Evolutionary conservation across 2,329 filamentous ascomycete genomes (phyloP), one percentile per base, ranked within the genome.

Genomic region (Fusarium nodosum): DNA sequence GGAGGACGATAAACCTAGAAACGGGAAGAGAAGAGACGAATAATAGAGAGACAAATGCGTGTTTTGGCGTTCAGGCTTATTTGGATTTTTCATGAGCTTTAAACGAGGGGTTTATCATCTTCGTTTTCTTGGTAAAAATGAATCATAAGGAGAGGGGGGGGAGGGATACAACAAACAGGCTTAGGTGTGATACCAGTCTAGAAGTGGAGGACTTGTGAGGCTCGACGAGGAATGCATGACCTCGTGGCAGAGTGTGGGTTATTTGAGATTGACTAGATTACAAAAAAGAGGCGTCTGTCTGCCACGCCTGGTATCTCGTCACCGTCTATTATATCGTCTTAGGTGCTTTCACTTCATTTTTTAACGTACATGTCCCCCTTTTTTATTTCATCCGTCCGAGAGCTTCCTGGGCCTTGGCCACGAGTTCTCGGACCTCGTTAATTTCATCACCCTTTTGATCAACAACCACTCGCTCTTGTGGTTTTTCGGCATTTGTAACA

Each of bases 371-470:
- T 12, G 50, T 22, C 47, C 36, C n/a, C 56, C 60, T 56, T 62
- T 26, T 47, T 64, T 80, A 88, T 74, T 83, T 83, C 72, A 89
- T 74, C 48, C 78, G 79, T 64, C 77, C 72, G 44, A 88, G 77
- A 15, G 85, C 82, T 52, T 85, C 80, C 67, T 84, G 79, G 3
- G 86, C 87, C 73, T 79, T 82, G n/a, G 77, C 74, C 10, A 88
- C 79, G 28, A 88, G 75, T 58, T 82, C 79, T 41, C 79, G 80
- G 11, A 83, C 81, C 62, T 75, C 79, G n/a, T 74, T 73, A 12
- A 84, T 70, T 64, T 83, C 79, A 20, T 77, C 75, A 3, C 73
- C 68, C 24, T 74, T 76, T 34, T 73, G 71, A 9, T 65, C 68
- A 39, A 54, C 36, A 31, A 53, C 42, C 16, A 64, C 70, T 1